phyloP scores from a whole-genome alignment of 768 basidiomycete genomes.

The Boletellus emodensis region DNA sequence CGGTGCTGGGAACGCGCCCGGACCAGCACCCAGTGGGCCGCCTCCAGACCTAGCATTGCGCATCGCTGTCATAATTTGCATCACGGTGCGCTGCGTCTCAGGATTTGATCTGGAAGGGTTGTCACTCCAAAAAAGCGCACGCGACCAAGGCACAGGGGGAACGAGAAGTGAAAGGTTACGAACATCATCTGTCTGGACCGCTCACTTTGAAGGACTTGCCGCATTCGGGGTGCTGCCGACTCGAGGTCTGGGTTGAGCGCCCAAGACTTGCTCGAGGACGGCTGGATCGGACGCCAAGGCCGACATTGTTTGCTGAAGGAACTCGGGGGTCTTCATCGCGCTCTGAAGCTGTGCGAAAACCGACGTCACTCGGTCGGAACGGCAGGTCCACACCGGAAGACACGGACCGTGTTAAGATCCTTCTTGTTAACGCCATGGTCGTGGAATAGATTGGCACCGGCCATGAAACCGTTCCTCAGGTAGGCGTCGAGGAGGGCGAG shows the following conservation, averaged over 20 bases:
- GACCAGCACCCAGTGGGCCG: conserved; percentile 17
- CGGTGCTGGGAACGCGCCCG: conserved; percentile 53
- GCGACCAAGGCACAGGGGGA: neutral
- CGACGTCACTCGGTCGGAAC: neutral
- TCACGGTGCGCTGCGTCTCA: conserved; percentile 66
- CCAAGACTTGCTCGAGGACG: conserved; percentile 84
- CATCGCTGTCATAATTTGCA: conserved; percentile 58
- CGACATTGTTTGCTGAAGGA: conserved; percentile 87
- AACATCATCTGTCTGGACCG: conserved; percentile 74
- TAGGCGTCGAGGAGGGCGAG: conserved; percentile 79
- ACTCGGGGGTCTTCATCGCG: conserved; percentile 83
- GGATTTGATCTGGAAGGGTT: conserved; percentile 59
- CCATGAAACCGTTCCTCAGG: conserved; percentile 73
- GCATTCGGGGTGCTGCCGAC: conserved; percentile 73
- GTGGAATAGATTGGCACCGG: conserved; percentile 90
- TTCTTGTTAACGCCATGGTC: conserved; percentile 83
- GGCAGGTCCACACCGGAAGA: neutral
- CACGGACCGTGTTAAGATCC: conserved; percentile 89
- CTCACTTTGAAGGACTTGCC: conserved; percentile 73
- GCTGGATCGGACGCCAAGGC: conserved; percentile 81
- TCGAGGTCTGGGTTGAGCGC: conserved; percentile 74
- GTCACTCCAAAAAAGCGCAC: neutral
- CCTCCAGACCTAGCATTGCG: conserved; percentile 36
- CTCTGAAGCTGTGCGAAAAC: conserved; percentile 55
- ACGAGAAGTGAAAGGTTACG: conserved; percentile 21